A percentile compares a stretch with the other conserved stretches of the same genome.
phyloP scores from a whole-genome alignment of 2,329 filamentous ascomycete species.

The Fusarium camptoceras region DNA sequence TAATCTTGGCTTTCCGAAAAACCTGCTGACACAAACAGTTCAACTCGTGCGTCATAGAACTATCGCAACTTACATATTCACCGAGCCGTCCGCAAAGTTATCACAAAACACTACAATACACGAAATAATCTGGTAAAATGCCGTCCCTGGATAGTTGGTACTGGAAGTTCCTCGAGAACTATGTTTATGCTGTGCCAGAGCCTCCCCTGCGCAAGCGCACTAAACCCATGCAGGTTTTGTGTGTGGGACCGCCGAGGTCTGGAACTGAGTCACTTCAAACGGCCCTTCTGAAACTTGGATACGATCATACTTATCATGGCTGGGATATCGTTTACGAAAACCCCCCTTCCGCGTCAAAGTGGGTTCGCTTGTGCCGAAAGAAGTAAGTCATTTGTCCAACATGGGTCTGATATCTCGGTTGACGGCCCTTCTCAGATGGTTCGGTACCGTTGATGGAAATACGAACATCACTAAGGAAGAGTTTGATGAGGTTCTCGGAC shows the following conservation, averaged over 20 bases:
- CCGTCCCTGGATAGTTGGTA: conserved; percentile 22
- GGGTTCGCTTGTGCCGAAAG: conserved; percentile 21
- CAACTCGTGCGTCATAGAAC: not conserved
- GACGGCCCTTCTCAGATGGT: conserved; percentile 13
- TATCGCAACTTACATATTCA: not conserved
- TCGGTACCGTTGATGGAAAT: conserved; percentile 18
- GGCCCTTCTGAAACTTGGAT: conserved; percentile 46
- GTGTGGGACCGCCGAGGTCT: conserved; percentile 50
- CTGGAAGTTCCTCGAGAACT: conserved; percentile 17
- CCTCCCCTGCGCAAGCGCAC: conserved; percentile 42
- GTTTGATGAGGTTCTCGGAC: conserved; percentile 27
- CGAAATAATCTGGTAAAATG: not conserved
- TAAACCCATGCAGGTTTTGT: conserved; percentile 51
- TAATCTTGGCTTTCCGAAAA: not conserved
- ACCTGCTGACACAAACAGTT: not conserved
- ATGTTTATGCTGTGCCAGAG: conserved; percentile 28
- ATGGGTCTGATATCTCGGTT: not conserved
- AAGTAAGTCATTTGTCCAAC: not conserved
- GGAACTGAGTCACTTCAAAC: conserved; percentile 52
- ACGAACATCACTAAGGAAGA: conserved; percentile 15
- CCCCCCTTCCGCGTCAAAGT: conserved; percentile 4
- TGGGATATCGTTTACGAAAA: conserved; percentile 51
- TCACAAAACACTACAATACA: not conserved
- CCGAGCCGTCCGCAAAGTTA: rapidly evolving
- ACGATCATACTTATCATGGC: conserved; percentile 52